Conservation (phyloP, 129 eudicot species). For the Artemisia tridentata region DNA sequence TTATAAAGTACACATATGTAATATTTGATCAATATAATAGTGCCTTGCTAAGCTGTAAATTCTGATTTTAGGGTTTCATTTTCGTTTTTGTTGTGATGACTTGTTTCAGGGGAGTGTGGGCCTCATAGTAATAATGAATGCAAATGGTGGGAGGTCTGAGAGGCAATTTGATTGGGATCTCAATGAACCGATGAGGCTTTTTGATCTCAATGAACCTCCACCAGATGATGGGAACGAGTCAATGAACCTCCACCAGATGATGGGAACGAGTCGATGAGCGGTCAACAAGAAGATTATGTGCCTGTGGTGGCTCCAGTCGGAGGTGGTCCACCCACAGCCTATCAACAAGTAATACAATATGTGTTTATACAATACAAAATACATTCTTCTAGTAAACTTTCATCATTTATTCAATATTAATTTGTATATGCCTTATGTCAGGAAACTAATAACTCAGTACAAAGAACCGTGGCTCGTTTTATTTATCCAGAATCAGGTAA, state of each 20-base stretch:
- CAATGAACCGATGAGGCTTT: background rate
- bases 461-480: background rate
- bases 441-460: background rate
- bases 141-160: background rate
- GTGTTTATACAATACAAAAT: background rate
- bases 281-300: too few species aligned
- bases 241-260: too few species aligned
- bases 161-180: background rate
- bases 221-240: too few species aligned
- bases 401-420: background rate
- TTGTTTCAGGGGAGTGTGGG: slow-evolving; percentile 2
- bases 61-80: background rate
- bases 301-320: background rate
- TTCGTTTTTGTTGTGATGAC: background rate
- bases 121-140: background rate
- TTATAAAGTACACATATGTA: too few species aligned
- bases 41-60: background rate
- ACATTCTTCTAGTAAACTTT: background rate
- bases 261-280: too few species aligned
- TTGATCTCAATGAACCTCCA: too few species aligned
- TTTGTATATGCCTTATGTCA: background rate
- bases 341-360: background rate
- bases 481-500: slow-evolving; percentile 4
- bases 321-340: background rate
- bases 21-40: too few species aligned